Conservation (phyloP, 129 eudicot genomes). For the Gnaphalium uliginosum region DNA sequence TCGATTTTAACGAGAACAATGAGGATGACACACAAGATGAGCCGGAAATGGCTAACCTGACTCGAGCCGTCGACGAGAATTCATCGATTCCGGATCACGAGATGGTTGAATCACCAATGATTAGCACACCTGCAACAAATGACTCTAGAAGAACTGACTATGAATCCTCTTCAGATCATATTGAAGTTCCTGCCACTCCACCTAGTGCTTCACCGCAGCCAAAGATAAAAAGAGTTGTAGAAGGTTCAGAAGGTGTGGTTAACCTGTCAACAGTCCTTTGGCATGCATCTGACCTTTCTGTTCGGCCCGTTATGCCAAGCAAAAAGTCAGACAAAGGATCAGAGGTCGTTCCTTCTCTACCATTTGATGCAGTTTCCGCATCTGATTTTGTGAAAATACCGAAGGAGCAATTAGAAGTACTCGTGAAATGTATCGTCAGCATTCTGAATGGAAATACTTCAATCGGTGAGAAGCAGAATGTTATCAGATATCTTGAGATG, state of each 20-base stretch:
- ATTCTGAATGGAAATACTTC: constrained; percentile 64
- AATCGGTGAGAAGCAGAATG: constrained; percentile 80
- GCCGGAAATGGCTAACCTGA: constrained; percentile 49
- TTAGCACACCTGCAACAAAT: constrained; percentile 38
- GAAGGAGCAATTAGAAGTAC: constrained; percentile 63
- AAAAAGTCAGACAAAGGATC: constrained; percentile 77
- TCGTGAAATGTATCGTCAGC: constrained; percentile 49
- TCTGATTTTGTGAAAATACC: constrained; percentile 75
- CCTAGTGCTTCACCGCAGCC: constrained; percentile 69
- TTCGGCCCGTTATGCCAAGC: constrained; percentile 98
- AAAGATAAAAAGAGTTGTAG: constrained; percentile 47
- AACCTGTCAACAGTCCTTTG: constrained; percentile 72
- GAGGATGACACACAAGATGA: constrained; percentile 86
- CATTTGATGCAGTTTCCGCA: constrained; percentile 61
- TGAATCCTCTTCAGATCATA: constrained; percentile 54
- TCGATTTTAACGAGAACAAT: constrained; percentile 82
- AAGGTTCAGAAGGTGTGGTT: constrained; percentile 40
- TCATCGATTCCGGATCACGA: constrained; percentile 51
- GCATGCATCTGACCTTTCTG: constrained; percentile 98
- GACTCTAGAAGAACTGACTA: constrained; percentile 43
- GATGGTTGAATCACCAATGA: constrained; percentile 39
- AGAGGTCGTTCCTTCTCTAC: constrained; percentile 64
- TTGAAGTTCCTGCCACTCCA: constrained; percentile 61
- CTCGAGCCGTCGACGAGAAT: constrained; percentile 41
- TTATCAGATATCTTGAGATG: constrained; percentile 81